A percentile compares a stretch with the other conserved stretches of the same genome.
Conservation (phyloP, 352 stramenopile species). For the Thalassiosira sp. region DNA sequence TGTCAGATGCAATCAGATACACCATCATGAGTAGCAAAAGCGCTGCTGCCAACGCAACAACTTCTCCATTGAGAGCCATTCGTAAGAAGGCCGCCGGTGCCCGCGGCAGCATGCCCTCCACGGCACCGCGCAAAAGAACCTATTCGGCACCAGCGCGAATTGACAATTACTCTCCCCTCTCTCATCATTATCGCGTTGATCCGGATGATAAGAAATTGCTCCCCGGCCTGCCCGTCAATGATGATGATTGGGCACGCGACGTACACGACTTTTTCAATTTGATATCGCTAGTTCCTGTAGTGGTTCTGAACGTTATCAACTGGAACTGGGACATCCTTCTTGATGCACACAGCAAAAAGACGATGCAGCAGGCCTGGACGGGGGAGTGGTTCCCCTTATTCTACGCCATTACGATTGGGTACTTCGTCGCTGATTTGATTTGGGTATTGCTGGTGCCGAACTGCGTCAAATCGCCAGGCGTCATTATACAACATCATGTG, state of each 20-base stretch:
- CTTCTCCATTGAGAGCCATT: neutral
- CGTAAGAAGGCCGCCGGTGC: neutral
- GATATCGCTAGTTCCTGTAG: constrained; percentile 72
- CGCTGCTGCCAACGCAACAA: neutral
- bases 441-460: constrained; percentile 71
- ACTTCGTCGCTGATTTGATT: constrained; percentile 81
- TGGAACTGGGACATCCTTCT: constrained; percentile 81
- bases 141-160: constrained; percentile 33
- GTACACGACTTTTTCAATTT: constrained; percentile 84
- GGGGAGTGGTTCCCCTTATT: constrained; percentile 76
- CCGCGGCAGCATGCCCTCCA: neutral
- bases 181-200: constrained; percentile 60
- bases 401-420: constrained; percentile 61
- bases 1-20: too few relatives aligned
- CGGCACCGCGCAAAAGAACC: constrained; percentile 16
- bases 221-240: constrained; percentile 62
- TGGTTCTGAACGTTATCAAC: constrained; percentile 80
- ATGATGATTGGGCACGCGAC: constrained; percentile 71
- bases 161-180: constrained; percentile 46
- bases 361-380: constrained; percentile 66
- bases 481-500: constrained; percentile 82
- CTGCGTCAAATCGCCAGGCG: constrained; percentile 73
- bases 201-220: constrained; percentile 45
- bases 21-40: neutral
- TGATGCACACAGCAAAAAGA: constrained; percentile 45